phyloP scores from a whole-genome alignment of 345 rosid genomes.

The Populus tremula region DNA sequence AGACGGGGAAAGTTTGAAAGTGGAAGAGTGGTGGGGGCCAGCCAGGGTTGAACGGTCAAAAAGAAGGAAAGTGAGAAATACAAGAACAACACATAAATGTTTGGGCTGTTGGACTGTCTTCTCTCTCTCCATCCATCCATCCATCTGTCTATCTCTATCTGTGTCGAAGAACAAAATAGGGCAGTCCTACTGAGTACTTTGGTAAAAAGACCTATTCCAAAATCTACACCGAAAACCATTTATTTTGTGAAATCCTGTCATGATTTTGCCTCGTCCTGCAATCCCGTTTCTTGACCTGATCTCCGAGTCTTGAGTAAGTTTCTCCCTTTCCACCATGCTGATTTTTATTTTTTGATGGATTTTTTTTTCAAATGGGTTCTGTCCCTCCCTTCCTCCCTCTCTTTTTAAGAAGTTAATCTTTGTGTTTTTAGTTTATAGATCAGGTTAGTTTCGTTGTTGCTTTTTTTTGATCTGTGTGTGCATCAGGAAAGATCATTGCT shows the following conservation, averaged over 20 bases:
- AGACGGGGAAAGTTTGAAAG: constrained; percentile 28
- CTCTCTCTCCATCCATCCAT: neutral
- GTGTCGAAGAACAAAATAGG: constrained; percentile 6
- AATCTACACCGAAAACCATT: neutral
- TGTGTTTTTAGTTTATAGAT: neutral
- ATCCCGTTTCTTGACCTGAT: constrained; percentile 3
- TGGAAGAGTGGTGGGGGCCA: constrained; percentile 18
- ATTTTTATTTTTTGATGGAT: neutral
- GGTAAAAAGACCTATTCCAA: neutral
- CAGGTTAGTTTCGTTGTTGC: neutral
- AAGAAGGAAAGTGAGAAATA: constrained; percentile 20
- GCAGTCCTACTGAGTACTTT: neutral
- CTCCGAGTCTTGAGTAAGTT: constrained; percentile 18
- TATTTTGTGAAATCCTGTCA: constrained; percentile 1
- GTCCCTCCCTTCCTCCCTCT: neutral
- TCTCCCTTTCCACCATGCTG: neutral
- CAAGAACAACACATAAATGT: constrained; percentile 29
- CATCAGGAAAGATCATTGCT: neutral
- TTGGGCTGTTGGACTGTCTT: constrained; percentile 38
- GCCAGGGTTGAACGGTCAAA: constrained; percentile 63
- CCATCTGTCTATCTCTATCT: neutral
- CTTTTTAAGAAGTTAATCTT: neutral
- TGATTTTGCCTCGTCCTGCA: constrained; percentile 10
- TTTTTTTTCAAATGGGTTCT: neutral
- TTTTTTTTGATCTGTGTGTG: constrained; percentile 4